Conservation (phyloP, 495 filamentous ascomycete genomes). For the Tuber magnatum region DNA sequence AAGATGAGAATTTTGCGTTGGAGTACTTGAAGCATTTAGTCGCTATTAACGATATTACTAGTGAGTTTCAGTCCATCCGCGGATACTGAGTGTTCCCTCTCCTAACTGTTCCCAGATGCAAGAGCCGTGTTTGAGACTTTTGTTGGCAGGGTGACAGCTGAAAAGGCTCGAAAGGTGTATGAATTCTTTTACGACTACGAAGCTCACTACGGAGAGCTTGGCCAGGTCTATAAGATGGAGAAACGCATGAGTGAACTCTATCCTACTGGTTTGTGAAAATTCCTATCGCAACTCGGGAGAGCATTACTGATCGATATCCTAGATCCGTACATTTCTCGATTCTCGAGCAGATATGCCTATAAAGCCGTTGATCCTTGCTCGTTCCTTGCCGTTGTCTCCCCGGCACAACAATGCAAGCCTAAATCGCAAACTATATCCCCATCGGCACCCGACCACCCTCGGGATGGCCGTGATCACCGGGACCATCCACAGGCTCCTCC, state of each 20-base stretch:
- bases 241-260: constrained; percentile 86
- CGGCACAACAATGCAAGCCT: constrained; percentile 63
- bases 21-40: constrained; percentile 94
- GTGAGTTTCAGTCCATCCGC: constrained; percentile 51
- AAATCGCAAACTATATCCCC: constrained; percentile 47
- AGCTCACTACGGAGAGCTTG: constrained; percentile 83
- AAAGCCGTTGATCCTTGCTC: constrained; percentile 66
- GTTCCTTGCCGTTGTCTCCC: constrained; percentile 74
- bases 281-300: constrained; percentile 8
- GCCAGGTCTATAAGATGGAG: constrained; percentile 81
- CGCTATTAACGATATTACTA: constrained; percentile 81
- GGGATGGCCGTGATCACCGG: constrained; percentile 22
- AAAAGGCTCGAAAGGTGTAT: constrained; percentile 76
- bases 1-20: constrained; percentile 82
- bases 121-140: constrained; percentile 90
- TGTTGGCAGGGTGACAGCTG: constrained; percentile 63
- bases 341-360: constrained; percentile 65
- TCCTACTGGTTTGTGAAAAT: constrained; percentile 50
- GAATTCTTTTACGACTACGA: constrained; percentile 90
- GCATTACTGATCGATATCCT: constrained; percentile 16
- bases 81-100: neutral
- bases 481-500: constrained; percentile 15
- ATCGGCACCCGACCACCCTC: constrained; percentile 44
- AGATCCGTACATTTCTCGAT: constrained; percentile 67
- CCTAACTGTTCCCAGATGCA: constrained; percentile 58